Percentiles rank a stretch among this genome's conserved stretches.
These are phyloP conservation scores for Yamadazyma akitaensis DNA, from an alignment of 805 yeast species.

Conservation along the genomic window DNA sequence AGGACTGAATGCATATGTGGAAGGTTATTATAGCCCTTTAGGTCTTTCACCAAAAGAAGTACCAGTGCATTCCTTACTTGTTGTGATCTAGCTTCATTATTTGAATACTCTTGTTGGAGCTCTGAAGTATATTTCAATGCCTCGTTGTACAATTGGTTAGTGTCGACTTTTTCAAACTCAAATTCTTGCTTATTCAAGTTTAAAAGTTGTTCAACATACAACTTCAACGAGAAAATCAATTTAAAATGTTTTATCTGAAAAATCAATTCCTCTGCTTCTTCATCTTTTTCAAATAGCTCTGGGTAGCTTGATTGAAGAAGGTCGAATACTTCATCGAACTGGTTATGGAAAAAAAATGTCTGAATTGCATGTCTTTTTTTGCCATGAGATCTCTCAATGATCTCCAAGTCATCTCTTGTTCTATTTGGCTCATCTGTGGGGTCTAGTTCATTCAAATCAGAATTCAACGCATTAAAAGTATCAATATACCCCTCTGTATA, in stretches of 20 bases:
- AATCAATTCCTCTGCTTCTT: conserved; percentile 13
- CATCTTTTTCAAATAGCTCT: conserved; percentile 9
- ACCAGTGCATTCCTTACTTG: conserved; percentile 21
- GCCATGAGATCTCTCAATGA: conserved; percentile 21
- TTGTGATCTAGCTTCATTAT: conserved; percentile 1
- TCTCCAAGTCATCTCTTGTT: conserved; percentile 1
- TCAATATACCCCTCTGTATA: conserved; percentile 38
- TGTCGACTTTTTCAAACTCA: conserved; percentile 15
- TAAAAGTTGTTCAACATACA: conserved; percentile 15
- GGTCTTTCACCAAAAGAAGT: conserved; percentile 21
- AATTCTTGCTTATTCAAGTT: conserved; percentile 12
- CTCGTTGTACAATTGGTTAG: conserved; percentile 13
- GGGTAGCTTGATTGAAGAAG: conserved; percentile 21
- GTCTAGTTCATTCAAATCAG: conserved; percentile 26
- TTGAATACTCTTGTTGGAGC: conserved; percentile 17
- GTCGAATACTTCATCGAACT: conserved; percentile 23
- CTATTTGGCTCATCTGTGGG: neutral
- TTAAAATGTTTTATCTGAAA: conserved; percentile 27
- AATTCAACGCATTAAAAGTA: conserved; percentile 30
- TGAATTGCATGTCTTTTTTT: conserved; percentile 24
- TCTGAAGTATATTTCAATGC: conserved; percentile 18
- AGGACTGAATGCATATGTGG: conserved; percentile 21
- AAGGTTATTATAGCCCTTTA: conserved; percentile 18
- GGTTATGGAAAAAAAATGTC: conserved; percentile 17
- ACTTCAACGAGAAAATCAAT: conserved; percentile 21